Percentiles rank a stretch among this genome's conserved stretches.
phyloP scores from a whole-genome alignment of 495 filamentous ascomycete species.

The Hyphodiscus hymeniophilus region DNA sequence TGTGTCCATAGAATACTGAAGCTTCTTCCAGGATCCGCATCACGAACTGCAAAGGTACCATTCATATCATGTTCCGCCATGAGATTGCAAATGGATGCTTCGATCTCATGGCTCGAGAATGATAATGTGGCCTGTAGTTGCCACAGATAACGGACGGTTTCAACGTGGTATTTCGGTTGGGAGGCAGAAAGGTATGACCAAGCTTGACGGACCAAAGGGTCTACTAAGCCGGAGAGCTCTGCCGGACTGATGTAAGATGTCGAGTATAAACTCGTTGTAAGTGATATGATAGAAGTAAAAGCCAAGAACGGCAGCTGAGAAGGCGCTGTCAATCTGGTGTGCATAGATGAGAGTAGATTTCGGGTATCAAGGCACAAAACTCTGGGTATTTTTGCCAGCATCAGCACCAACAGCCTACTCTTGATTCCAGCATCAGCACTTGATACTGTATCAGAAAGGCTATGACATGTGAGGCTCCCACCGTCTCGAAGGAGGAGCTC shows the following conservation, averaged over 20 bases:
- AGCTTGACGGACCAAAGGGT: conserved; percentile 56
- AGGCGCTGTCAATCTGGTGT: conserved; percentile 28
- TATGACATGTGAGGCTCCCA: conserved; percentile 42
- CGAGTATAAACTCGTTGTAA: conserved; percentile 55
- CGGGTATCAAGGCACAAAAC: conserved; percentile 43
- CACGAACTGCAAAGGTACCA: conserved; percentile 42
- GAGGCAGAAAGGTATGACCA: conserved; percentile 75
- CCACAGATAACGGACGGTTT: conserved; percentile 81
- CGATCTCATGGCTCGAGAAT: conserved; percentile 49
- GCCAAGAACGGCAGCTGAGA: conserved; percentile 33
- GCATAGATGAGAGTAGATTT: conserved; percentile 49
- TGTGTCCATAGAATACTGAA: conserved; percentile 76
- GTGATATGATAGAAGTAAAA: conserved; percentile 53
- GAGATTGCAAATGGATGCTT: conserved; percentile 69
- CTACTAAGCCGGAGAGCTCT: conserved; percentile 57
- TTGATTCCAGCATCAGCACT: conserved; percentile 34
- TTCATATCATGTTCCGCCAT: conserved; percentile 49
- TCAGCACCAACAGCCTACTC: conserved; percentile 42
- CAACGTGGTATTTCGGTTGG: conserved; percentile 86
- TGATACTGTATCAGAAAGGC: conserved; percentile 29
- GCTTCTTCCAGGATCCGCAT: conserved; percentile 49
- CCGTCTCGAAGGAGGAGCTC: conserved; percentile 56
- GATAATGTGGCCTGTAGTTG: conserved; percentile 59
- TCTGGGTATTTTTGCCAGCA: conserved; percentile 50
- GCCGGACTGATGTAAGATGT: conserved; percentile 44